Conservation (phyloP, 2,329 filamentous ascomycete genomes). For the Ophidiomyces ophidiicola region DNA sequence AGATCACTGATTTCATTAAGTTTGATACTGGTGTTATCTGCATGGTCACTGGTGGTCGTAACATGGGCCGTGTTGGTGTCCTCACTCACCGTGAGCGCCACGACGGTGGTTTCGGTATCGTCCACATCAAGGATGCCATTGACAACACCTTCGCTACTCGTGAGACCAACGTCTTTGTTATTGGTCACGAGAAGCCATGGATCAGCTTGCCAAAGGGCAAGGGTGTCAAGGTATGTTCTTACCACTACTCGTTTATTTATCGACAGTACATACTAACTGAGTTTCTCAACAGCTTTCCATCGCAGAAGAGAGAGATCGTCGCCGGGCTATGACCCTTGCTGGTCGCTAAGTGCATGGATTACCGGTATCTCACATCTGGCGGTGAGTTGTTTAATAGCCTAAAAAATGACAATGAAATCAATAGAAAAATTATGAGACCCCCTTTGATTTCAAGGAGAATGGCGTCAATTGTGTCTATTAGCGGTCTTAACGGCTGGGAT, state of each 20-base stretch:
- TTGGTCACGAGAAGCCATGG: constrained; percentile 97
- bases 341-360: constrained; percentile 38
- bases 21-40: constrained; percentile 97
- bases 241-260: background rate
- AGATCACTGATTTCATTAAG: constrained; percentile 95
- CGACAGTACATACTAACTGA: constrained; percentile 17
- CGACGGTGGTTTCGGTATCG: constrained; percentile 99
- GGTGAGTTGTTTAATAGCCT: constrained; percentile 3
- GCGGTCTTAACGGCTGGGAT: constrained; percentile 1
- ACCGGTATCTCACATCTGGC: constrained; percentile 1
- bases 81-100: constrained; percentile 99
- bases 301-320: constrained; percentile 97
- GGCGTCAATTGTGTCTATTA: constrained; percentile 6
- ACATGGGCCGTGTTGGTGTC: constrained; percentile 99
- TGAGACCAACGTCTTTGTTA: constrained; percentile 99
- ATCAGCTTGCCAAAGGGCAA: constrained; percentile 99
- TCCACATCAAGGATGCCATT: constrained; percentile 99
- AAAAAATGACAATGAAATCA: constrained; percentile 1
- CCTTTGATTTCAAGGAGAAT: constrained; percentile 7
- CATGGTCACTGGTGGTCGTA: constrained; percentile 98
- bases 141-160: constrained; percentile 99
- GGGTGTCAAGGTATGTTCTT: constrained; percentile 69
- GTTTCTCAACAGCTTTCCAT: constrained; percentile 59
- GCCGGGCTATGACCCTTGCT: constrained; percentile 57
- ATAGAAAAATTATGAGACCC: constrained; percentile 4